phyloP scores from a whole-genome alignment of 2,329 filamentous ascomycete species.

The Stemphylium vesicarium region DNA sequence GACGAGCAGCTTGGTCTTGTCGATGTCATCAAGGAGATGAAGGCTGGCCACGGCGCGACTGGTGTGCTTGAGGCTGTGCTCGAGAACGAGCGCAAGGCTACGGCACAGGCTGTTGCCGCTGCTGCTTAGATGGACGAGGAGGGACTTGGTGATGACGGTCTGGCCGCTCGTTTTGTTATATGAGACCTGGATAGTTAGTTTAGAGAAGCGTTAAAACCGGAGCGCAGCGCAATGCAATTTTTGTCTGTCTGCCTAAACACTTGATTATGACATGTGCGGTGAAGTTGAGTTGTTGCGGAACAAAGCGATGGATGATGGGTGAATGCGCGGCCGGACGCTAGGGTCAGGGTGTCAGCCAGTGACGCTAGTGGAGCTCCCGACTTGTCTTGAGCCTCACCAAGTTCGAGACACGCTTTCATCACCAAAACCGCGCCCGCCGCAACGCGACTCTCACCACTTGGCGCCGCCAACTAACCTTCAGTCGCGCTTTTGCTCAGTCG shows the following conservation, averaged over 20 bases:
- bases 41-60: constrained; percentile 51
- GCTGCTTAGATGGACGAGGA: constrained; percentile 37
- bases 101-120: constrained; percentile 52
- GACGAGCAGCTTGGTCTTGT: constrained; percentile 83
- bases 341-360: constrained; percentile 9
- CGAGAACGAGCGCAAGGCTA: constrained; percentile 54
- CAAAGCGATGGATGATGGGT: not conserved
- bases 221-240: constrained; percentile 9
- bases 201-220: not conserved
- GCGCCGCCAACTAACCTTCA: not conserved
- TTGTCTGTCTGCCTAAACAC: not conserved
- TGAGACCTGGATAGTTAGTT: constrained; percentile 30
- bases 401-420: constrained; percentile 18
- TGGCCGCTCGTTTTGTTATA: constrained; percentile 39
- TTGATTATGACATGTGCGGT: not conserved
- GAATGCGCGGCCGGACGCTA: constrained; percentile 9
- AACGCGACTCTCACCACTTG: constrained; percentile 15
- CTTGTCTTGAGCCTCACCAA: constrained; percentile 14
- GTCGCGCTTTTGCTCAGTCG: not conserved
- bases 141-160: constrained; percentile 15
- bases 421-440: constrained; percentile 12
- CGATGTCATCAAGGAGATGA: constrained; percentile 59
- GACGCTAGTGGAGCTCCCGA: constrained; percentile 11
- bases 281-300: not conserved
- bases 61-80: constrained; percentile 57